Conservation (phyloP, 805 yeast genomes). For the Huiozyma naganishii region DNA sequence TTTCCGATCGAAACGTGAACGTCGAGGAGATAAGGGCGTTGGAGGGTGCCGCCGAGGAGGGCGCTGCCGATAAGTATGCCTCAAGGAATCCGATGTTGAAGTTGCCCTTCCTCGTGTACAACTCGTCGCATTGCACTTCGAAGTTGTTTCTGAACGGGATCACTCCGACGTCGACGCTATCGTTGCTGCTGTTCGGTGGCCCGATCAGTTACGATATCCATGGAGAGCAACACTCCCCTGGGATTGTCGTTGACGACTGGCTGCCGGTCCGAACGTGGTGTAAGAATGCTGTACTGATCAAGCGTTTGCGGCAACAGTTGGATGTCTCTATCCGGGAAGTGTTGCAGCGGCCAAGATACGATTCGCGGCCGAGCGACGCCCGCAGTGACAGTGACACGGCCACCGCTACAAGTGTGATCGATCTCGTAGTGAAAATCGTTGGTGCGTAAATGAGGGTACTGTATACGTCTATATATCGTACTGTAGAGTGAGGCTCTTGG, state of each 20-base stretch:
- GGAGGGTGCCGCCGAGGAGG: conserved; percentile 8
- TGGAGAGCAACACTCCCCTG: conserved; percentile 55
- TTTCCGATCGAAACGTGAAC: conserved; percentile 33
- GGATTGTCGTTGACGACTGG: conserved; percentile 83
- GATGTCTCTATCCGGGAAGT: conserved; percentile 58
- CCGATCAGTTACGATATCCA: conserved; percentile 45
- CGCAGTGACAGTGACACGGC: conserved; percentile 27
- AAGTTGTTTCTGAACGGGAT: conserved; percentile 63
- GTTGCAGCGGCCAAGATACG: conserved; percentile 37
- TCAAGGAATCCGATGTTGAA: conserved; percentile 30
- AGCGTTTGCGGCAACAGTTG: conserved; percentile 52
- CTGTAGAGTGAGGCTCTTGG: conserved; percentile 47
- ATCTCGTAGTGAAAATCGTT: conserved; percentile 28
- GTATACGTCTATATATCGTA: conserved; percentile 16
- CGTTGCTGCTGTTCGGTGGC: conserved; percentile 77
- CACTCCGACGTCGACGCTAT: conserved; percentile 68
- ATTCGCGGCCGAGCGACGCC: conserved; percentile 1
- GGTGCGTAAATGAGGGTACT: too few relatives aligned
- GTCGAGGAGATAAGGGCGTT: conserved; percentile 17
- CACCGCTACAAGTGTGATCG: conserved; percentile 9
- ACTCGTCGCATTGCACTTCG: conserved; percentile 48
- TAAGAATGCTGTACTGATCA: conserved; percentile 78
- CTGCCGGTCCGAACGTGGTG: conserved; percentile 87
- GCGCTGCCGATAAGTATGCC: conserved; percentile 15
- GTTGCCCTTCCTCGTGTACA: conserved; percentile 54